Percentiles rank a stretch among this genome's conserved stretches.
These are phyloP conservation scores for Lipomyces orientalis DNA, from an alignment of 805 yeast genomes.

Conservation along the genomic window DNA sequence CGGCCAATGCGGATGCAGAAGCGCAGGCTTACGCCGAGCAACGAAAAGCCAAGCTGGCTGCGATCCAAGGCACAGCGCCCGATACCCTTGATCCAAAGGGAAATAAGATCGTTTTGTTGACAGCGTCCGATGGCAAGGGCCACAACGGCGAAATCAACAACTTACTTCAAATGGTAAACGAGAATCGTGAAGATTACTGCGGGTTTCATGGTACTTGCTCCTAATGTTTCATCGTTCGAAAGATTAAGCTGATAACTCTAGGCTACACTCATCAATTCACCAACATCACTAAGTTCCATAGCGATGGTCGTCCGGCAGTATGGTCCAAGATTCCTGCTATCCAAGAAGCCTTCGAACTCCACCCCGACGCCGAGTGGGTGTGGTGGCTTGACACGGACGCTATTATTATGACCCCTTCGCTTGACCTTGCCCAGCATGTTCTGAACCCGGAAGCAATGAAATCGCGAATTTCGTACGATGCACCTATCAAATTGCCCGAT, in stretches of 20 bases:
- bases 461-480: conserved; percentile 38
- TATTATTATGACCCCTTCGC: conserved; percentile 44
- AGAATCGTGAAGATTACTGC: conserved; percentile 44
- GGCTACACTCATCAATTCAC: conserved; percentile 42
- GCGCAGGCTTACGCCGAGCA: neutral
- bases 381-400: conserved; percentile 50
- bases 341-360: conserved; percentile 41
- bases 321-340: conserved; percentile 48
- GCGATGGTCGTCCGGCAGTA: conserved; percentile 26
- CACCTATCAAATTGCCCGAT: conserved; percentile 21
- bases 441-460: conserved; percentile 41
- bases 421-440: conserved; percentile 42
- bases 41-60: neutral
- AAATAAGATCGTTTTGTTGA: conserved; percentile 31
- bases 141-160: conserved; percentile 17
- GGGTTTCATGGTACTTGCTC: conserved; percentile 35
- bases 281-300: conserved; percentile 39
- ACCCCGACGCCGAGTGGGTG: conserved; percentile 48
- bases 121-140: conserved; percentile 36
- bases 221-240: neutral
- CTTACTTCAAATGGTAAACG: conserved; percentile 23
- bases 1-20: neutral
- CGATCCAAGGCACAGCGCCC: neutral
- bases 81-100: conserved; percentile 25
- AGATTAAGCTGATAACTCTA: conserved; percentile 5